Conservation (phyloP, 2,329 filamentous ascomycete species). For the Botrytis deweyae region DNA sequence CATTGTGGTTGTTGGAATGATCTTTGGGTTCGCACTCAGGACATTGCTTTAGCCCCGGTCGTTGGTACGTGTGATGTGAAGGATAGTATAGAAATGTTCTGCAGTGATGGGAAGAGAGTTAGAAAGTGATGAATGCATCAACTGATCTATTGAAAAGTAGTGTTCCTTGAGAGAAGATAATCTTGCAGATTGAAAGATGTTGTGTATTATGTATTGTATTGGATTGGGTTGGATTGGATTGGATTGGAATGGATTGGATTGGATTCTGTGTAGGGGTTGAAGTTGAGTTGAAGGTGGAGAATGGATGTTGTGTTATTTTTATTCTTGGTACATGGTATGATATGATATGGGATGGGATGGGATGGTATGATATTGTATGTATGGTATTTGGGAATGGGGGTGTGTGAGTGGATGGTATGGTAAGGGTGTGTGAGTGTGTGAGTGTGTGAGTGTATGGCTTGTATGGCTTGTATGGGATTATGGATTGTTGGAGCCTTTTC, state of each 20-base stretch:
- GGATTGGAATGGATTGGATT: too few species aligned
- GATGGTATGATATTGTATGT: not conserved
- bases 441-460: not conserved
- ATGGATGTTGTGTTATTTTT: constrained; percentile 4
- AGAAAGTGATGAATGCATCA: constrained; percentile 20
- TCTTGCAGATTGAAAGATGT: constrained; percentile 12
- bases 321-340: not conserved
- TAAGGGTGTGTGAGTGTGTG: not conserved
- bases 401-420: not conserved
- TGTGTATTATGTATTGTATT: not conserved
- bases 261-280: not conserved
- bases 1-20: constrained; percentile 36
- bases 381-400: not conserved
- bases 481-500: not conserved
- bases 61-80: constrained; percentile 28
- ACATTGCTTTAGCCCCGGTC: constrained; percentile 35
- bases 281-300: not conserved
- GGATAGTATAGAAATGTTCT: constrained; percentile 19
- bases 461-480: not conserved
- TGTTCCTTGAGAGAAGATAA: constrained; percentile 22
- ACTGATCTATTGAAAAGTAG: constrained; percentile 18
- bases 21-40: constrained; percentile 31
- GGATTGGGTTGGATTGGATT: not conserved
- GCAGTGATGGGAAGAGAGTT: constrained; percentile 1
- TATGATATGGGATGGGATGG: not conserved